Base-by-base conservation (phyloP, 805 yeast species). In the Candida parachauliodes region DNA sequence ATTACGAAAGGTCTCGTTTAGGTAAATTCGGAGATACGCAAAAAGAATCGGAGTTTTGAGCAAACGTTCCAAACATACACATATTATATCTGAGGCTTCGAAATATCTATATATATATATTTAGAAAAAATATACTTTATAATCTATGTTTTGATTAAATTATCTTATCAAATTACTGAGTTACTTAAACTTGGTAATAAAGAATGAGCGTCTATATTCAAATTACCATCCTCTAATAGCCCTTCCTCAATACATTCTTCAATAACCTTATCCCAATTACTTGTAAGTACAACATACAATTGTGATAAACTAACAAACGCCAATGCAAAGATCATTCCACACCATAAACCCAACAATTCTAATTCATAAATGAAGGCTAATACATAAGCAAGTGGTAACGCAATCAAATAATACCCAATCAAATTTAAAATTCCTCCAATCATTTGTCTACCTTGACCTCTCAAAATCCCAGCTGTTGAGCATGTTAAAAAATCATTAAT, bases 391-490 rank as follows among this genome's bases (percentile, higher is more conserved):
- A 60, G 54, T 1, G 81, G 81, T 28, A 73, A 57, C 2, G 77
- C 79, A 35, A 76, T 52, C 5, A 63, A 42, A 46, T 76, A 76
- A 46, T 74, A 76, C 34, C 71, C 59, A 14, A 71, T 52, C 25
- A 77, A 48, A 50, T 74, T 76, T 37, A 74, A 58, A 39, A 63
- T 59, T 3, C 81, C 80, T 8, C 81, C 81, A 39, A 77, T 74
- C 44, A 65, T 66, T 49, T 76, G 82, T 40, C 76, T 47, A 3
- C 81, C 81, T 50, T 76, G 81, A 17, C 81, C 81, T 45, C 82
- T 57, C 39, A 77, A 59, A 20, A 76, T 59, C 1, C 82, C 82
- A 5, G 71, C 73, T n/a, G 77, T 62, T 2, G 71, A 58, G 36
- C 77, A 68, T 27, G 74, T 57, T 29, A 76, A 44, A 20, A 68